phyloP scores from a whole-genome alignment of 1,139 yeast species.

The Blastobotrys elegans region DNA sequence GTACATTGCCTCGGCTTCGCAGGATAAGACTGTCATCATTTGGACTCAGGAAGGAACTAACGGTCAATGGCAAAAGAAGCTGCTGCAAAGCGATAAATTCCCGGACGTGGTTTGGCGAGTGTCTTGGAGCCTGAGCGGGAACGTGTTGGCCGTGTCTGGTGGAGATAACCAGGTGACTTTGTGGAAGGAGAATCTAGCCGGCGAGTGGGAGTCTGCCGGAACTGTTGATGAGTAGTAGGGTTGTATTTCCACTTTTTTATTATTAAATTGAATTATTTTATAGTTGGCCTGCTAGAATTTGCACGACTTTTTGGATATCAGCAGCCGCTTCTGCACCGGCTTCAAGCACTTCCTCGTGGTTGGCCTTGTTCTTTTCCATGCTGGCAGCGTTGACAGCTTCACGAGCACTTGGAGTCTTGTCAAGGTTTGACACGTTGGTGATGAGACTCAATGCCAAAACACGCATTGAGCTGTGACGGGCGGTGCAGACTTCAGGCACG shows the following conservation, averaged over 20 bases:
- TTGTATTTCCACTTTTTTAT: background rate
- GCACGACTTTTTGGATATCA: slow-evolving; percentile 71
- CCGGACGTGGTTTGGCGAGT: slow-evolving; percentile 99
- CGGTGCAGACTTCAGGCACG: slow-evolving; percentile 91
- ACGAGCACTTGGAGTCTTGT: slow-evolving; percentile 53
- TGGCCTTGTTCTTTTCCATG: slow-evolving; percentile 74
- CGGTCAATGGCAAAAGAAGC: slow-evolving; percentile 71
- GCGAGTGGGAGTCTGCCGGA: slow-evolving; percentile 96
- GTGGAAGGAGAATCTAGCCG: slow-evolving; percentile 93
- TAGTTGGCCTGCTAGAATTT: slow-evolving; percentile 50
- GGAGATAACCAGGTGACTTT: slow-evolving; percentile 94
- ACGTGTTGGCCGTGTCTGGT: slow-evolving; percentile 89
- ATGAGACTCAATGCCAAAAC: slow-evolving; percentile 83
- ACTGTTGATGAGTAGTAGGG: slow-evolving; percentile 67
- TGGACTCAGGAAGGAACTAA: slow-evolving; percentile 73
- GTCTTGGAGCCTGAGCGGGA: slow-evolving; percentile 95
- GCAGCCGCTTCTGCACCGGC: slow-evolving; percentile 74
- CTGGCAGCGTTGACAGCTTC: slow-evolving; percentile 24
- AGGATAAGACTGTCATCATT: slow-evolving; percentile 88
- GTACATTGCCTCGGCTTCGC: slow-evolving; percentile 97
- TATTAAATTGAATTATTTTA: slow-evolving; percentile 9
- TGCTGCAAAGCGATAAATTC: slow-evolving; percentile 72
- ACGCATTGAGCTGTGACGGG: slow-evolving; percentile 77
- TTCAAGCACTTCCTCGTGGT: slow-evolving; percentile 82
- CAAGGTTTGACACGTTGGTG: slow-evolving; percentile 76